A percentile compares a stretch with the other conserved stretches of the same genome.
Evolutionary conservation across 352 stramenopile species (phyloP).

Genomic region (Pythium insidiosum): DNA sequence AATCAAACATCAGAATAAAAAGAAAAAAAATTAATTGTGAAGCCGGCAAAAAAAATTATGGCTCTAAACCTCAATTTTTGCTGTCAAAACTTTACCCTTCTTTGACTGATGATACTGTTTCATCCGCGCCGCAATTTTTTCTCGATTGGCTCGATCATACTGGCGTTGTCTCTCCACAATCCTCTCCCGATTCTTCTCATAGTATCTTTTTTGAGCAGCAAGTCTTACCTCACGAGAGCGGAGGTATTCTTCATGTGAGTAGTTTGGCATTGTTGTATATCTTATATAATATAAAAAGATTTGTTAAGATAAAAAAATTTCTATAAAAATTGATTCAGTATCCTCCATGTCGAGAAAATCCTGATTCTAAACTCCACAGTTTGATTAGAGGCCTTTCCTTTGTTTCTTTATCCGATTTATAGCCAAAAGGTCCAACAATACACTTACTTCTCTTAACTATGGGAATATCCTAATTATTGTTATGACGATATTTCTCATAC

Average conservation of each 20-base stretch:
- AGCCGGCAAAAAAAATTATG: background rate
- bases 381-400: too few relatives aligned
- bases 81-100: background rate
- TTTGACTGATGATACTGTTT: background rate
- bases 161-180: background rate
- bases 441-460: too few relatives aligned
- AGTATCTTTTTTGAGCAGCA: conserved; percentile 1
- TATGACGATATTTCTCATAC: too few relatives aligned
- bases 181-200: background rate
- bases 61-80: background rate
- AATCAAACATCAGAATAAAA: background rate
- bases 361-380: too few relatives aligned
- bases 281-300: background rate
- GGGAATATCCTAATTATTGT: too few relatives aligned
- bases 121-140: background rate
- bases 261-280: background rate
- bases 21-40: background rate
- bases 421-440: too few relatives aligned
- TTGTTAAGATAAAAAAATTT: conserved; percentile 1
- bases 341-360: background rate
- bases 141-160: background rate
- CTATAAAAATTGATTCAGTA: too few relatives aligned
- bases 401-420: too few relatives aligned
- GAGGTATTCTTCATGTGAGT: background rate
- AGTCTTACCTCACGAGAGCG: background rate